Evolutionary conservation across 106 monocot species (phyloP), one percentile per base, ranked within the genome.

Genomic region (Allium sativum): DNA sequence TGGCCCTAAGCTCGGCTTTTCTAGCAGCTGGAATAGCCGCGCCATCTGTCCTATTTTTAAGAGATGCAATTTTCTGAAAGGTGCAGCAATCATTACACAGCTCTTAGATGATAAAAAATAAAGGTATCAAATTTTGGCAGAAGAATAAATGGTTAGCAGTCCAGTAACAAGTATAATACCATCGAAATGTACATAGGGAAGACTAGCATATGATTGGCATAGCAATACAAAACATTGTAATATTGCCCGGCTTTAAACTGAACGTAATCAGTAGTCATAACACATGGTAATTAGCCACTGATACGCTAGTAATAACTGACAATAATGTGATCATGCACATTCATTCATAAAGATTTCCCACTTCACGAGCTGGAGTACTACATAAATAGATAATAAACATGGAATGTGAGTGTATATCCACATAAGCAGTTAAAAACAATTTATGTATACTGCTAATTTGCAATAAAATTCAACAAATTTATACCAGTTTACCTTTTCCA

Each of bases 1-100:
- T 80, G 59, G 52, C 56, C 68, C 82, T 82, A 10, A 91, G 53
- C 69, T 96, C 77, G 48, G 96, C 84, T 85, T 96, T 96, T 17
- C 48, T 53, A 42, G 78, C 79, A 48, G 96, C 91, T 15, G 96
- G 91, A 51, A 96, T 87, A 18, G 74, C 74, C n/a, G 96, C 84
- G 40, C 64, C 80, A 76, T 96, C 96, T 53, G 82, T 65, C 42
- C 47, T 71, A 73, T 71, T 78, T 59, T 96, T 96, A 48, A 96
- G 61, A 45, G 82, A 71, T 57, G 90, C 90, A 70, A 95, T 73
- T 79, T 77, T 86, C 94, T 94, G 77, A 8, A 40, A 67, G 14
- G 19, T 12, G 48, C 31, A 15, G 16, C 10, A 47, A 44, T 12
- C 48, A 12, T 6, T 50, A 12, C 48, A 12, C 48, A 50, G 2